Conservation (phyloP, 768 basidiomycete species). For the Neoboletus subvelutipes region DNA sequence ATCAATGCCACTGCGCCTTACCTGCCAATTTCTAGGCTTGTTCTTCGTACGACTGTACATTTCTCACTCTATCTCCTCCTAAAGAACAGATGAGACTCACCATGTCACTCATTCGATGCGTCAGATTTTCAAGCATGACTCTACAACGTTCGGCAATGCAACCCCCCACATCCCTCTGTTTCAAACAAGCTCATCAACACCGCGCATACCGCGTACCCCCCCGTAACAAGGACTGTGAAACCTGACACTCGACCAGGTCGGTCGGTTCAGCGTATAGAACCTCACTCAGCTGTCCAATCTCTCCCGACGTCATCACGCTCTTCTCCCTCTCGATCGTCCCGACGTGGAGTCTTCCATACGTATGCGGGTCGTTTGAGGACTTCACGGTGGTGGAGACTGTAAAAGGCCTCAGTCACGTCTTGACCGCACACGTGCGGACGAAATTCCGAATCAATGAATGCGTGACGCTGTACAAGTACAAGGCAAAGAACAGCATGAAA, state of each 20-base stretch:
- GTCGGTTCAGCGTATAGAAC: slow-evolving; percentile 83
- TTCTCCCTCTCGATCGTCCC: slow-evolving; percentile 62
- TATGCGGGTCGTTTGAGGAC: slow-evolving; percentile 55
- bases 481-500: neutral
- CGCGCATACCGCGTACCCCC: slow-evolving; percentile 42
- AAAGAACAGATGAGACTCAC: slow-evolving; percentile 24
- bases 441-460: slow-evolving; percentile 31
- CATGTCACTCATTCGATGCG: slow-evolving; percentile 84
- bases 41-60: slow-evolving; percentile 57
- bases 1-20: slow-evolving; percentile 17
- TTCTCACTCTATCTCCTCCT: slow-evolving; percentile 16
- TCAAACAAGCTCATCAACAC: neutral
- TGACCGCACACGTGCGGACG: slow-evolving; percentile 64
- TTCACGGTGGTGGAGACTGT: slow-evolving; percentile 72
- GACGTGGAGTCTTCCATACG: neutral
- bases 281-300: slow-evolving; percentile 53
- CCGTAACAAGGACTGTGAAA: slow-evolving; percentile 76
- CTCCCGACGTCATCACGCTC: slow-evolving; percentile 45
- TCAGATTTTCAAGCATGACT: slow-evolving; percentile 71
- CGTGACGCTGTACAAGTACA: neutral
- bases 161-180: neutral
- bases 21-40: slow-evolving; percentile 68
- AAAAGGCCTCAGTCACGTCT: slow-evolving; percentile 80
- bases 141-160: slow-evolving; percentile 23
- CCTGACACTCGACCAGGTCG: slow-evolving; percentile 63